Evolutionary conservation across 306 rosid genomes (phyloP), one percentile per base, ranked within the genome.

Genomic region (Citrullus colocynthis): DNA sequence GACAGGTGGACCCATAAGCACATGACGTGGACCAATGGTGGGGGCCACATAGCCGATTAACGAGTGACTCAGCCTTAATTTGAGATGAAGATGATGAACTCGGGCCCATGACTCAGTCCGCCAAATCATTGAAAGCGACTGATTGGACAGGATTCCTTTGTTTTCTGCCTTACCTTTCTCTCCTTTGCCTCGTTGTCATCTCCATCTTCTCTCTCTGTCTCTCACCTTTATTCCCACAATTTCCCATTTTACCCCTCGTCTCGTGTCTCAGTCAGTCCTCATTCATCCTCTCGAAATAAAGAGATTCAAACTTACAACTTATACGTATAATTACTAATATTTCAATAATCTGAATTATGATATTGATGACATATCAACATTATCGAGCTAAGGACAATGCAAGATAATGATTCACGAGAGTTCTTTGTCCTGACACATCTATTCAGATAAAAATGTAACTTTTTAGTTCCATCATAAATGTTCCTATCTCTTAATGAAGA

Each of bases 181-280:
- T 65, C 78, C 4, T n/a, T 79, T 59, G 83, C 81, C 79, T 81
- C 81, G 85, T 75, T 84, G 81, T 81, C 87, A 75, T 81, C 81
- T 42, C 37, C 65, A n/a, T 58, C 45, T 16, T n/a, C 44, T 64
- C 30, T 36, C 45, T 9, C 51, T 15, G n/a, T n/a, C 11, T 18
- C 12, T 14, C 78, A 1, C 48, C 67, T 52, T 32, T 63, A 63
- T 84, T 81, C 79, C 80, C 52, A 16, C 64, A 58, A 4, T 34
- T 84, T 75, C 79, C 80, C 65, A 41, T 8, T 55, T 1, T 81
- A 18, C 72, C 78, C 82, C 42, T 2, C 20, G 5, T 2, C 20
- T 16, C 18, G 58, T 9, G 58, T 48, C 57, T 6, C 55, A 5
- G 4, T 6, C 55, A 5, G 4, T 54, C 13, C 76, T 21, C 58